Percentiles rank a stretch among this genome's conserved stretches.
Evolutionary conservation across 352 stramenopile species (phyloP).

Genomic region (Globisporangium apiculatum): DNA sequence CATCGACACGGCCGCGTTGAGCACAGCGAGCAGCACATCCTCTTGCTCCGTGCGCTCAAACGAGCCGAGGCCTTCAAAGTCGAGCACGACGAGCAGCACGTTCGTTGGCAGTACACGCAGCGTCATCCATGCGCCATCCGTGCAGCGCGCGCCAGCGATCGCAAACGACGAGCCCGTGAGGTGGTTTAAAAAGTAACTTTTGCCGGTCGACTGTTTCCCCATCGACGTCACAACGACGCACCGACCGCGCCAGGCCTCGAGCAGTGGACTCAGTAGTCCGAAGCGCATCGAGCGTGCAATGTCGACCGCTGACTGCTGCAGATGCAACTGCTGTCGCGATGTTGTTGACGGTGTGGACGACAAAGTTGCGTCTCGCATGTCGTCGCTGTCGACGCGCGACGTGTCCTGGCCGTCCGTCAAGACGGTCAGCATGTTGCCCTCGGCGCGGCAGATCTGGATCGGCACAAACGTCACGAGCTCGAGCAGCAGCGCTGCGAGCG

Average conservation of each 20-base stretch:
- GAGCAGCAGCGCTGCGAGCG: conserved; percentile 24
- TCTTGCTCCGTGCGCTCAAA: conserved; percentile 73
- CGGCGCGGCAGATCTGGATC: conserved; percentile 63
- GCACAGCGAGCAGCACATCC: conserved; percentile 63
- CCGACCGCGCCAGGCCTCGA: conserved; percentile 12
- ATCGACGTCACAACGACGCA: conserved; percentile 16
- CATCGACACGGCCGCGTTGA: conserved; percentile 65
- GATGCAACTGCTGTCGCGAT: neutral
- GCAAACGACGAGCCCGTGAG: conserved; percentile 16
- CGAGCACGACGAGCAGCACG: conserved; percentile 59
- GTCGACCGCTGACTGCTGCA: conserved; percentile 17
- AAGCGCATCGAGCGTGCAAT: conserved; percentile 31
- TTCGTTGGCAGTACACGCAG: conserved; percentile 28
- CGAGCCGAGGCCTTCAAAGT: conserved; percentile 72
- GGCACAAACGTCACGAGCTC: conserved; percentile 59
- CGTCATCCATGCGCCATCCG: conserved; percentile 62
- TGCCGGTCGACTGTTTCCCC: conserved; percentile 63
- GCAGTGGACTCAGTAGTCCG: conserved; percentile 12
- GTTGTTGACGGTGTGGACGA: too few species aligned
- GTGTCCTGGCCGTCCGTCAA: conserved; percentile 37
- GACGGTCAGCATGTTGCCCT: conserved; percentile 48
- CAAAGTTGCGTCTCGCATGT: too few species aligned
- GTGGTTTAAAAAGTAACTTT: conserved; percentile 78
- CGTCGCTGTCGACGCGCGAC: conserved; percentile 13
- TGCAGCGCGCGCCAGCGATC: conserved; percentile 52